Percentiles rank a stretch among this genome's conserved stretches.
Evolutionary conservation across 2,329 filamentous ascomycete genomes (phyloP).

Genomic region (Saccharata proteae): DNA sequence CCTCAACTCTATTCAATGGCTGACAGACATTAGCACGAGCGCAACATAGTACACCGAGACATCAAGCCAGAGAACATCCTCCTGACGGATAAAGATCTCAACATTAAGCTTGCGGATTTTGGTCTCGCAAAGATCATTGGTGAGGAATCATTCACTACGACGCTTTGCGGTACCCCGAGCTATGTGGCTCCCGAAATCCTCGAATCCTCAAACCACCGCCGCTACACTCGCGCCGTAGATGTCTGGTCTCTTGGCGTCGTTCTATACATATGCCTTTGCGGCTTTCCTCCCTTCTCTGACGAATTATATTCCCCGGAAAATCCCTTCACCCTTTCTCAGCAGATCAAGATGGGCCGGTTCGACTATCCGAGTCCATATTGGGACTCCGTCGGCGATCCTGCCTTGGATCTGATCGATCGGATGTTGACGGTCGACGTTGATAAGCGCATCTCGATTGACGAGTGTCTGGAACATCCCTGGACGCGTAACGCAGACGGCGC

Average conservation of each 20-base stretch:
- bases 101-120: slow-evolving; percentile 90
- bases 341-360: slow-evolving; percentile 80
- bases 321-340: slow-evolving; percentile 75
- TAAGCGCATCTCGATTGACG: slow-evolving; percentile 74
- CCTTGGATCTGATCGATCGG: slow-evolving; percentile 81
- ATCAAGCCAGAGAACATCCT: slow-evolving; percentile 98
- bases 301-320: slow-evolving; percentile 73
- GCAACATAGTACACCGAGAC: slow-evolving; percentile 92
- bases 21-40: slow-evolving; percentile 60
- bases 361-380: slow-evolving; percentile 96
- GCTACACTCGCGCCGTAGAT: slow-evolving; percentile 91
- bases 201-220: slow-evolving; percentile 65
- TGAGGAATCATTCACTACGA: slow-evolving; percentile 95
- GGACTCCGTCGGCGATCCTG: slow-evolving; percentile 77
- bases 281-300: slow-evolving; percentile 93
- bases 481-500: slow-evolving; percentile 45
- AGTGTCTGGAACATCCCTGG: slow-evolving; percentile 89
- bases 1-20: not conserved
- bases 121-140: slow-evolving; percentile 97
- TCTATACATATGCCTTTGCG: slow-evolving; percentile 91
- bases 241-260: slow-evolving; percentile 97
- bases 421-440: slow-evolving; percentile 88
- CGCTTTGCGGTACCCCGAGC: slow-evolving; percentile 87
- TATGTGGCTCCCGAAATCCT: slow-evolving; percentile 96
- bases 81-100: slow-evolving; percentile 69